Percentiles rank a stretch among this genome's conserved stretches.
phyloP scores from a whole-genome alignment of 106 monocot genomes.

The Allium cepa region DNA sequence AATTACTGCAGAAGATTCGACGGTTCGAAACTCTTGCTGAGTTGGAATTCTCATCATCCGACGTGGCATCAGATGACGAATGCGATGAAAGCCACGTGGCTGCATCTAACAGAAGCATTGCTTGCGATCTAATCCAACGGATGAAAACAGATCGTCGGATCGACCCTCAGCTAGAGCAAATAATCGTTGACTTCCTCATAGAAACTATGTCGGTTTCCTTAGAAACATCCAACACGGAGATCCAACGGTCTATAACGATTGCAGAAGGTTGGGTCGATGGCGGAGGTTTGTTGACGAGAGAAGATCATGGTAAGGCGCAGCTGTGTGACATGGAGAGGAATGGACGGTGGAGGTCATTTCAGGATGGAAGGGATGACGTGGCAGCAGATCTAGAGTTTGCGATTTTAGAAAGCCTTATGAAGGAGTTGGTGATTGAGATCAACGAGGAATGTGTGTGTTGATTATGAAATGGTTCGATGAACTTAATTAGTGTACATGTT shows the following conservation, averaged over 20 bases:
- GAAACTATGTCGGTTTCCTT: conserved; percentile 19
- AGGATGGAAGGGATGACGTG: conserved; percentile 22
- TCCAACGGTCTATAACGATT: conserved; percentile 11
- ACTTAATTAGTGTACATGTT: not conserved
- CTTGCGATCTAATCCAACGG: conserved; percentile 16
- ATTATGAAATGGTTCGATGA: too few relatives aligned
- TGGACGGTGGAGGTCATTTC: conserved; percentile 27
- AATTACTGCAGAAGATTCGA: conserved; percentile 46
- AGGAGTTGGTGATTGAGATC: conserved; percentile 27
- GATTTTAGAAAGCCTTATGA: conserved; percentile 12
- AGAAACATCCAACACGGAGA: not conserved
- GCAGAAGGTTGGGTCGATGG: conserved; percentile 37
- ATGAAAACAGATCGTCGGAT: not conserved
- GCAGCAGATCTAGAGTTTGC: conserved; percentile 11
- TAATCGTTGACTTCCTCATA: conserved; percentile 53
- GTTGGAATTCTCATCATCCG: conserved; percentile 14
- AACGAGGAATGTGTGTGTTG: too few relatives aligned
- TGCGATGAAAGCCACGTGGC: not conserved
- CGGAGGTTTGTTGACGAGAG: conserved; percentile 4
- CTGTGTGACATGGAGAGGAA: conserved; percentile 33
- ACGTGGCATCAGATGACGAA: not conserved
- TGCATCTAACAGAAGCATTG: conserved; percentile 3
- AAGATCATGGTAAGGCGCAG: conserved; percentile 8
- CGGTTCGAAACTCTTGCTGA: conserved; percentile 41
- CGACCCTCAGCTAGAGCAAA: conserved; percentile 7